These are phyloP conservation scores for Coemansia sp. DNA, from an alignment of 192 early-diverging fungal genomes.

Conservation along the genomic window DNA sequence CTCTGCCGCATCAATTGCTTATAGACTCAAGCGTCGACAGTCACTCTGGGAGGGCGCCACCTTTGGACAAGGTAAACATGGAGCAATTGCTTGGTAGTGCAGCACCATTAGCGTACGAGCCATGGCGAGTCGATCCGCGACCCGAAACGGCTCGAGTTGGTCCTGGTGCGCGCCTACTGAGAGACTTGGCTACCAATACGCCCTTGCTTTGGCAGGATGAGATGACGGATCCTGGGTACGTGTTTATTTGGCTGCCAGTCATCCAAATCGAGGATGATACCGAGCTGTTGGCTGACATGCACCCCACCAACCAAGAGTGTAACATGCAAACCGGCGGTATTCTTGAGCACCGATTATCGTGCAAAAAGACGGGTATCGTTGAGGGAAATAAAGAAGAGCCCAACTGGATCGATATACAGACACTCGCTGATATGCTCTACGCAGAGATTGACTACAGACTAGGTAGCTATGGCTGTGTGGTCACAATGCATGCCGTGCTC, in stretches of 20 bases:
- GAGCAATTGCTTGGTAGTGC: neutral
- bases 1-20: neutral
- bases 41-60: neutral
- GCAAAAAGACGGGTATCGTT: neutral
- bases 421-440: constrained; percentile 8
- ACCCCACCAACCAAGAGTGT: neutral
- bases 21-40: neutral
- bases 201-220: constrained; percentile 6
- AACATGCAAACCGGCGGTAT: neutral
- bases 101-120: constrained; percentile 3
- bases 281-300: neutral
- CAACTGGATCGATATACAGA: neutral
- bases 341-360: neutral
- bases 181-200: neutral
- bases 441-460: constrained; percentile 5
- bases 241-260: constrained; percentile 9
- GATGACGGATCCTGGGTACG: constrained; percentile 8
- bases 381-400: neutral
- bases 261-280: neutral
- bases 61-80: neutral
- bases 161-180: neutral
- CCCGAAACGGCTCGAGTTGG: constrained; percentile 1
- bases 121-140: constrained; percentile 11
- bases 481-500: constrained; percentile 1
- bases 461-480: constrained; percentile 8